These are phyloP conservation scores for Globisporangium cylindrosporum DNA, from an alignment of 352 stramenopile genomes.

Conservation along the genomic window DNA sequence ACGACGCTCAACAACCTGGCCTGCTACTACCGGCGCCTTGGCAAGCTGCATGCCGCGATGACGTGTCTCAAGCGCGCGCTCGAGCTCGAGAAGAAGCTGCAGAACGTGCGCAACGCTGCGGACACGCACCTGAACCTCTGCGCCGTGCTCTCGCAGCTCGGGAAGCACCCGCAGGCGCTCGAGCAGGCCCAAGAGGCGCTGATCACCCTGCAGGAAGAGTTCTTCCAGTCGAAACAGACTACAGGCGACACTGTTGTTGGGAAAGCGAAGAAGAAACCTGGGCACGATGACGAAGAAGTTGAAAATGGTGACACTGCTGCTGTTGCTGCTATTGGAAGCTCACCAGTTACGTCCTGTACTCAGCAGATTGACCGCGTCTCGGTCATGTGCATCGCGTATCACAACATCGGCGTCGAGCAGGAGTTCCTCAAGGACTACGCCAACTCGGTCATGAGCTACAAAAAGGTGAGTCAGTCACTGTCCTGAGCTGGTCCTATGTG, in stretches of 20 bases:
- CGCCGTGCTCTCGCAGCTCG: slow-evolving; percentile 88
- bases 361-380: slow-evolving; percentile 79
- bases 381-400: slow-evolving; percentile 93
- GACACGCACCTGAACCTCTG: slow-evolving; percentile 95
- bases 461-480: slow-evolving; percentile 39
- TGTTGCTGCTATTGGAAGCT: neutral
- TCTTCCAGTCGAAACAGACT: slow-evolving; percentile 38
- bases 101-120: slow-evolving; percentile 76
- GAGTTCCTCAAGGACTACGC: slow-evolving; percentile 92
- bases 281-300: neutral
- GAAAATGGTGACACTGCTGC: neutral
- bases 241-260: neutral
- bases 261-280: neutral
- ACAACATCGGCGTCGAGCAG: slow-evolving; percentile 94
- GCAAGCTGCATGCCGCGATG: slow-evolving; percentile 90
- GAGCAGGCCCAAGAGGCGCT: slow-evolving; percentile 88
- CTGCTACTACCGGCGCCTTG: slow-evolving; percentile 88
- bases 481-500: neutral
- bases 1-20: slow-evolving; percentile 94
- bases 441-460: slow-evolving; percentile 85
- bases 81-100: slow-evolving; percentile 76
- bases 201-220: slow-evolving; percentile 88
- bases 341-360: neutral
- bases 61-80: slow-evolving; percentile 89
- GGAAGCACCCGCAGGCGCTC: slow-evolving; percentile 80